Base-by-base conservation (phyloP, 805 yeast species). In the Teunomyces funiuensis region DNA sequence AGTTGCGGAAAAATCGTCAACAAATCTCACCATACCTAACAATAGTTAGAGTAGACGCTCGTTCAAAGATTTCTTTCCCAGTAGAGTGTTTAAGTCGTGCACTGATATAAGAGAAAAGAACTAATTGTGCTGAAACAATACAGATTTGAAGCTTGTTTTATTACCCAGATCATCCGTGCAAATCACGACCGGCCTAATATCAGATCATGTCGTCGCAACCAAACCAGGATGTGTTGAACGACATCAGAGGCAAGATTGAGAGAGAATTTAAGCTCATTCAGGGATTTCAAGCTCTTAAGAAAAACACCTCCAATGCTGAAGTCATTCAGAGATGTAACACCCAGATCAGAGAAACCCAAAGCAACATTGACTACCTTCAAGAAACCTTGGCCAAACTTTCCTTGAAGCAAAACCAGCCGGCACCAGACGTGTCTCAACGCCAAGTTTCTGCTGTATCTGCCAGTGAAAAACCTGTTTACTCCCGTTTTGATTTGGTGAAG, bases 271-370 rank as follows among this genome's bases (percentile, higher is more conserved):
- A 87, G 58, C 83, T 91, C 64, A 88, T 91, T 36, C 82, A 80
- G 45, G 98, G 97, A 41, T 93, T 95, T 41, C 81, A 85, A 44
- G 77, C 84, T 47, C 69, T 93, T 69, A 82, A 87, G 60, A 82
- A 82, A 59, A 82, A 81, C 50, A 87, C 98, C 9, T 66, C 74
- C 46, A 93, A 93, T 63, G 73, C 84, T 27, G 80, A 78, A 51
- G 97, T 91, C 36, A 88, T 90, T 51, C 95, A 88, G 61, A 82
- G 85, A 58, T 90, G 97, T 70, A 90, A 88, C 65, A 80, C 88
- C 19, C 88, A 84, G 54, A 89, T 93, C 52, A 73, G 91, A 48
- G 99, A 93, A 55, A 90, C 97, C 2, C 88, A 87, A 56, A 82
- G 88, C 50, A 93, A 91, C 62, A 85, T 93, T 50, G 90, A 88